A percentile compares a stretch with the other conserved stretches of the same genome.
Conservation (phyloP, 371 early-diverging fungal genomes). For the Mortierella sp. region DNA sequence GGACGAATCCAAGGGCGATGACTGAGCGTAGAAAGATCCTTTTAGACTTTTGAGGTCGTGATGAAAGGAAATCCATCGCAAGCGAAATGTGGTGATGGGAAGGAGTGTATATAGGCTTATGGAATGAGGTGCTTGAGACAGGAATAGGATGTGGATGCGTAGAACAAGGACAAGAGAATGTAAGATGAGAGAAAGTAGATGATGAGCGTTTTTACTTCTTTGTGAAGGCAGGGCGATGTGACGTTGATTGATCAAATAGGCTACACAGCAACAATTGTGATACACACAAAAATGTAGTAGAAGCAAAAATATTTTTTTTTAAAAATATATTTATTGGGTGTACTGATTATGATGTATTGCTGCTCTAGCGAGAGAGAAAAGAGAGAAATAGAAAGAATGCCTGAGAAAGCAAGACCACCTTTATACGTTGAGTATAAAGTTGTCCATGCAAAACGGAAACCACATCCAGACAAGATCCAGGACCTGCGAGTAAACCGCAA, state of each 20-base stretch:
- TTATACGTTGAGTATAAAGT: conserved; percentile 51
- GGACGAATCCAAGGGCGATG: conserved; percentile 42
- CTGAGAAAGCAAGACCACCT: conserved; percentile 37
- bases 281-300: not conserved
- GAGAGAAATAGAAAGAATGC: not conserved
- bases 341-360: conserved; percentile 1
- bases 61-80: not conserved
- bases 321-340: conserved; percentile 21
- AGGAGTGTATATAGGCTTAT: not conserved
- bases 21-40: conserved; percentile 42
- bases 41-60: conserved; percentile 5
- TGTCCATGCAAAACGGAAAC: conserved; percentile 28
- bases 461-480: conserved; percentile 53
- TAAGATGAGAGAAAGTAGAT: too few relatives aligned
- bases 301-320: not conserved
- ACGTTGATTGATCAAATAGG: too few relatives aligned
- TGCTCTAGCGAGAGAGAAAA: conserved; percentile 11
- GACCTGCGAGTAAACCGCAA: not conserved
- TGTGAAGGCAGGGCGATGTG: too few relatives aligned
- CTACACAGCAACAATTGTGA: too few relatives aligned
- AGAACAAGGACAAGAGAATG: too few relatives aligned
- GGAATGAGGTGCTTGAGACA: too few relatives aligned
- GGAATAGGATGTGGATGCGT: too few relatives aligned
- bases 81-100: not conserved
- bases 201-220: too few relatives aligned